Evolutionary conservation across 768 basidiomycete genomes (phyloP), one percentile per base, ranked within the genome.

Genomic region (Tricholomella constricta): DNA sequence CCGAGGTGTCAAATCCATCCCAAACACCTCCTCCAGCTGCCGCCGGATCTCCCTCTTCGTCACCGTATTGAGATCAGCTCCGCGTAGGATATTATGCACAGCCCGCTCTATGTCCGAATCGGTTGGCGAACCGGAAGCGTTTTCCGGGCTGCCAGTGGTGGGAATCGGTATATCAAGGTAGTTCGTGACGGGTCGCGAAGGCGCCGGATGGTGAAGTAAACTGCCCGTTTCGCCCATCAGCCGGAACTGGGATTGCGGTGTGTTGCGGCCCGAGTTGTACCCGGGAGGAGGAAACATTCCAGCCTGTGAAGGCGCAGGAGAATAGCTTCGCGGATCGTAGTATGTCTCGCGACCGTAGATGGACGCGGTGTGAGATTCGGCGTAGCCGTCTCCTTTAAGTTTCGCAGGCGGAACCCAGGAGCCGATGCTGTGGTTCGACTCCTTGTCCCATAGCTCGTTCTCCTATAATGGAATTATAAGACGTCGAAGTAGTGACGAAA

Each of bases 361-460:
- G 0, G 91, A 94, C 2, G 83, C 86, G 7, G 90, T 85, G 14
- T 79, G 84, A 3, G 89, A 90, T 64, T 91, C 87, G 3, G 86
- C 78, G 49, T 91, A 91, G 2, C 84, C 89, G 23, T 88, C 85
- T 62, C 83, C 86, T 58, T 80, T 84, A 58, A 79, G 67, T 64
- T 88, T 88, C 35, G 74, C 72, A 1, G 89, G 91, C 29, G 93
- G 92, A 9, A 88, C 86, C 90, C 92, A 96, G 0, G 91, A 94
- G 7, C 92, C 92, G 45, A 94, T 91, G 55, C 91, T 94, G 70
- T 96, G 94, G 63, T 95, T 95, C 0, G 91, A 94, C 59, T 96
- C 94, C 69, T 94, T 94, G 65, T 97, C 94, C 94, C 94, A 98
- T 10, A 97, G 83, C 68, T 96, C 94, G 63, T 95, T 97, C 78